Percentiles rank a stretch among this genome's conserved stretches.
Evolutionary conservation across 2,329 filamentous ascomycete species (phyloP).

Genomic region (Tympanopsis confertula): DNA sequence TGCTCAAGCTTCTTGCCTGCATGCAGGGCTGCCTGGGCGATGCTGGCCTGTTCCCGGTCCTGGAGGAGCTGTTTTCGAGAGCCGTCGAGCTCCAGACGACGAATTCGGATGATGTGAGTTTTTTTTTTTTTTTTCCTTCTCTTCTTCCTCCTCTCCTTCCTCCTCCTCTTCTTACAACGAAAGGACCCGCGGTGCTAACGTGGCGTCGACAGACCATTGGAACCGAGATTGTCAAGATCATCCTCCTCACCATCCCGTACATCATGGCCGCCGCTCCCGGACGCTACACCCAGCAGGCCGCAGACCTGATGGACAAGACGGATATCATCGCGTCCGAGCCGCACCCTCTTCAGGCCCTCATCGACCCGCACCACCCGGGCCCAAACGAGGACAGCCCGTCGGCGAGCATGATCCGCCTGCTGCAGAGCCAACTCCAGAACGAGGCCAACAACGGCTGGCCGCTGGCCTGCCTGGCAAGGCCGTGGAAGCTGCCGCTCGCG

Average conservation of each 20-base stretch:
- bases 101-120: slow-evolving; percentile 77
- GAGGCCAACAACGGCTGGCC: slow-evolving; percentile 70
- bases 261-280: slow-evolving; percentile 63
- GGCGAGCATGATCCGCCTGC: slow-evolving; percentile 64
- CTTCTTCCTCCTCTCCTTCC: background rate
- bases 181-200: slow-evolving; percentile 1
- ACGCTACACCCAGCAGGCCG: slow-evolving; percentile 62
- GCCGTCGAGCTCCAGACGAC: slow-evolving; percentile 90
- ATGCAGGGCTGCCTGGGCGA: slow-evolving; percentile 70
- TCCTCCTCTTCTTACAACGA: background rate
- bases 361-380: slow-evolving; percentile 70
- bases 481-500: slow-evolving; percentile 52
- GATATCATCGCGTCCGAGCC: slow-evolving; percentile 86
- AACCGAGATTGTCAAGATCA: slow-evolving; percentile 90
- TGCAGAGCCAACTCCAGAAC: slow-evolving; percentile 74
- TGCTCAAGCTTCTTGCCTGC: slow-evolving; percentile 80
- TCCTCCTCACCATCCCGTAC: slow-evolving; percentile 88
- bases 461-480: slow-evolving; percentile 56
- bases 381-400: slow-evolving; percentile 50
- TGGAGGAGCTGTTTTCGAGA: slow-evolving; percentile 81
- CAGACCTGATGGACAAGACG: slow-evolving; percentile 79
- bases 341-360: slow-evolving; percentile 71
- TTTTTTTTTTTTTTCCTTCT: background rate
- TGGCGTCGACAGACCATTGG: slow-evolving; percentile 39
- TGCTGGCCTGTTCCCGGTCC: slow-evolving; percentile 71